A percentile compares a stretch with the other conserved stretches of the same genome.
Evolutionary conservation across 1,284 basidiomycete genomes (phyloP).

Genomic region (Cryptococcus maquisensis): DNA sequence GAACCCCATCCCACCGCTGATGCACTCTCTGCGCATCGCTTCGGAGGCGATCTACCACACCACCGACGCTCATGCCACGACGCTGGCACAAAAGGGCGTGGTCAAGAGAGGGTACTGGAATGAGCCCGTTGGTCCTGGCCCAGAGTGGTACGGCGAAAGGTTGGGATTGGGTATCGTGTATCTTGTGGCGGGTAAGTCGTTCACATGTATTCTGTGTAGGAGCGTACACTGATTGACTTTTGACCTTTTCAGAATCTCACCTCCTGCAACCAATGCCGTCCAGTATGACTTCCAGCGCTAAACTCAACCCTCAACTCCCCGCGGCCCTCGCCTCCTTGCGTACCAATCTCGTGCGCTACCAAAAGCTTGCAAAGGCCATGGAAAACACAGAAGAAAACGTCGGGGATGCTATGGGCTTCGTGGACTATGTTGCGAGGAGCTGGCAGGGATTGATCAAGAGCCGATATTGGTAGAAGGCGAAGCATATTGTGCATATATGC

Average conservation of each 20-base stretch:
- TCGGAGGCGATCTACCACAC: slow-evolving; percentile 27
- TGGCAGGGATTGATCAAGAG: slow-evolving; percentile 33
- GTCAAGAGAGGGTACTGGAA: slow-evolving; percentile 30
- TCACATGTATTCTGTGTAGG: not conserved
- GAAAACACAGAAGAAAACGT: slow-evolving; percentile 24
- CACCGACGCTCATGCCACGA: slow-evolving; percentile 1
- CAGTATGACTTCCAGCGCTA: not conserved
- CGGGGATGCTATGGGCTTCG: slow-evolving; percentile 25
- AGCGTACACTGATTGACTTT: not conserved
- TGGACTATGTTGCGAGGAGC: slow-evolving; percentile 29
- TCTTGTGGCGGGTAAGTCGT: slow-evolving; percentile 31
- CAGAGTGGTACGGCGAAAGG: slow-evolving; percentile 40
- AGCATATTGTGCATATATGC: too few relatives aligned
- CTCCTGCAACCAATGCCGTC: slow-evolving; percentile 35
- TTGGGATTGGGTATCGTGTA: slow-evolving; percentile 33
- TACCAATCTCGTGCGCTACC: slow-evolving; percentile 23
- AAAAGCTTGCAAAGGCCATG: slow-evolving; percentile 8
- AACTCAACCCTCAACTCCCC: slow-evolving; percentile 26
- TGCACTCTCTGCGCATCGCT: slow-evolving; percentile 41
- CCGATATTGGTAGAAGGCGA: slow-evolving; percentile 24
- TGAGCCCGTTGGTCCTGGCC: slow-evolving; percentile 39
- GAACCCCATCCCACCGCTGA: slow-evolving; percentile 32
- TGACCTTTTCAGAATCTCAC: slow-evolving; percentile 26
- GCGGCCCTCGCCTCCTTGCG: slow-evolving; percentile 24
- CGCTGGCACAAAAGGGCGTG: slow-evolving; percentile 1